Percentiles rank a stretch among this genome's conserved stretches.
These are phyloP conservation scores for Nicotiana otophora DNA, from an alignment of 257 asterid species.

Conservation along the genomic window DNA sequence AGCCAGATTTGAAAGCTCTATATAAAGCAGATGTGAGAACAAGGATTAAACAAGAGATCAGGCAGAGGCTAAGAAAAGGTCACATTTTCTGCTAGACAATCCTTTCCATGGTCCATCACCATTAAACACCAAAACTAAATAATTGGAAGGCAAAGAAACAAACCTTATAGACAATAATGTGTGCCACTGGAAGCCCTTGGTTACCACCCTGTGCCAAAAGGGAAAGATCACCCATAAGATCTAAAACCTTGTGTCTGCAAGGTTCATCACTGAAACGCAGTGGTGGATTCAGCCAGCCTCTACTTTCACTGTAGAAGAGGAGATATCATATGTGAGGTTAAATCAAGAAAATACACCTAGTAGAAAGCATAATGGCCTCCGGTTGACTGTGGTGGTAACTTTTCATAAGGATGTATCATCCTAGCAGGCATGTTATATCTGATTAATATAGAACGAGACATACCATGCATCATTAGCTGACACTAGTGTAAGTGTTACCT, in stretches of 20 bases:
- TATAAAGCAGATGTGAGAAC: neutral
- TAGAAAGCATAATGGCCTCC: neutral
- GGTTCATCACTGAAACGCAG: constrained; percentile 74
- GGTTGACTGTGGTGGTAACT: neutral
- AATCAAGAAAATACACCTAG: neutral
- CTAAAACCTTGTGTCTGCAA: constrained; percentile 91
- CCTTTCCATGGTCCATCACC: neutral
- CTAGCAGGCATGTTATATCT: neutral
- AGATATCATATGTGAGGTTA: neutral
- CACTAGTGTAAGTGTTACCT: neutral
- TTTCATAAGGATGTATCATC: neutral
- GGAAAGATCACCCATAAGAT: constrained; percentile 92
- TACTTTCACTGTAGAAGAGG: constrained; percentile 38
- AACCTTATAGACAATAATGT: constrained; percentile 75
- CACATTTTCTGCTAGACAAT: neutral
- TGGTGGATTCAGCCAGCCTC: constrained; percentile 94
- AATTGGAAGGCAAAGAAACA: constrained; percentile 12
- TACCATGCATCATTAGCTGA: neutral
- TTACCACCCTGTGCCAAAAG: constrained; percentile 76
- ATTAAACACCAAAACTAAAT: neutral
- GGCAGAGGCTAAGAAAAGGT: neutral
- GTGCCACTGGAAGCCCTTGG: constrained; percentile 88
- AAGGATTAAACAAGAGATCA: neutral
- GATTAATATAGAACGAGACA: neutral
- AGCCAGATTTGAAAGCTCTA: neutral